Evolutionary conservation across 768 basidiomycete genomes (phyloP).

Genomic region (Termitomyces sp.): DNA sequence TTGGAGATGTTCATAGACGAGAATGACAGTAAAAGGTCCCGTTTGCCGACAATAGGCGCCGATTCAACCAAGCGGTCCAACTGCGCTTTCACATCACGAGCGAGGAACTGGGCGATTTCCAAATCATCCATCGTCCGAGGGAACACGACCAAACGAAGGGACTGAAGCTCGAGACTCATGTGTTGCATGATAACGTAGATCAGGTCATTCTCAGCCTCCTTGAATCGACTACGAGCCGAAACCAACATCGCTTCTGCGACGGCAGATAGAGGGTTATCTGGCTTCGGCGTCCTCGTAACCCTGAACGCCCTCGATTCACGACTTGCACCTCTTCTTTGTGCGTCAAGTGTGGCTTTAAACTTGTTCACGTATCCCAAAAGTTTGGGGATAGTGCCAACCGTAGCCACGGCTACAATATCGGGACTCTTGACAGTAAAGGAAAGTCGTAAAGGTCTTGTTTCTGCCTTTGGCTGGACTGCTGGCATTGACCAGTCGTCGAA

Average conservation of each 20-base stretch:
- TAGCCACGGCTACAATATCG: conserved; percentile 60
- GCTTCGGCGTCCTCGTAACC: conserved; percentile 62
- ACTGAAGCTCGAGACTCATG: conserved; percentile 64
- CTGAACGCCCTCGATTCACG: conserved; percentile 76
- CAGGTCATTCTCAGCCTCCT: conserved; percentile 55
- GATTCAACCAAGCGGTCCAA: conserved; percentile 58
- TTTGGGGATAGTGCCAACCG: conserved; percentile 72
- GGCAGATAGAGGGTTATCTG: conserved; percentile 74
- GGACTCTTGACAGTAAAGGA: conserved; percentile 73
- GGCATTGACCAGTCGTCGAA: conserved; percentile 77
- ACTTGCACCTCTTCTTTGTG: conserved; percentile 71
- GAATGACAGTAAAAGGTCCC: conserved; percentile 69
- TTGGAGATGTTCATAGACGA: conserved; percentile 73
- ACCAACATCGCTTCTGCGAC: conserved; percentile 83
- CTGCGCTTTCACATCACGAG: conserved; percentile 61
- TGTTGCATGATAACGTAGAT: conserved; percentile 64
- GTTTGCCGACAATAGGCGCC: conserved; percentile 41
- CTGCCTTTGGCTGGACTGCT: conserved; percentile 29
- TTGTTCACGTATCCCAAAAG: conserved; percentile 69
- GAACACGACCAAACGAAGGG: conserved; percentile 67
- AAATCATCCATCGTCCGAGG: conserved; percentile 73
- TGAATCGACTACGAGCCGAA: conserved; percentile 66
- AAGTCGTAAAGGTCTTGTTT: conserved; percentile 53
- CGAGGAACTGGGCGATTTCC: conserved; percentile 73
- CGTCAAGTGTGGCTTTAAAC: conserved; percentile 66